A percentile compares a stretch with the other conserved stretches of the same genome.
Evolutionary conservation across 768 basidiomycete species (phyloP).

Genomic region (Candolleomyces efflorescens): DNA sequence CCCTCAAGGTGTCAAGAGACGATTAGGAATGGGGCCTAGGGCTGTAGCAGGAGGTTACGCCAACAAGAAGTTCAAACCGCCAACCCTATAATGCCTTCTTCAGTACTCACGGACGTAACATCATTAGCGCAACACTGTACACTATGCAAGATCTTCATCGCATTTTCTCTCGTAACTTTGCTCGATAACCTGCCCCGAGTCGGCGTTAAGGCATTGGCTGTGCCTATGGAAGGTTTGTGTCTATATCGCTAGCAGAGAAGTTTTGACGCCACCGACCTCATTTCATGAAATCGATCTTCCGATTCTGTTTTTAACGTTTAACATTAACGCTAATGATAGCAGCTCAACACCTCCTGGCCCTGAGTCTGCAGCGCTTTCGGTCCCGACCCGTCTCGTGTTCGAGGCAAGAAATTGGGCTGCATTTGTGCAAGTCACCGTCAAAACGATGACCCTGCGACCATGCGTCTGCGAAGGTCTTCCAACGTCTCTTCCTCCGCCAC

Average conservation of each 20-base stretch:
- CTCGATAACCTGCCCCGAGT: background rate
- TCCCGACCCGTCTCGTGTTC: no score
- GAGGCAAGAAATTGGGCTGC: no score
- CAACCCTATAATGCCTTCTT: constrained; percentile 15
- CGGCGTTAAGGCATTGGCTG: background rate
- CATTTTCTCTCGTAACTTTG: background rate
- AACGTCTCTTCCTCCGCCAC: no score
- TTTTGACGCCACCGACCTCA: background rate
- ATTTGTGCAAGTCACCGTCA: no score
- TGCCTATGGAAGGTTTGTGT: background rate
- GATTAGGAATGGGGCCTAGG: constrained; percentile 58
- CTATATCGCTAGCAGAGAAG: background rate
- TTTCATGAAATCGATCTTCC: background rate
- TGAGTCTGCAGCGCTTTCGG: no score
- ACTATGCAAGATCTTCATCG: background rate
- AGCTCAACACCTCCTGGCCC: no score
- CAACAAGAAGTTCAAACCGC: constrained; percentile 72
- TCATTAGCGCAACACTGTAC: background rate
- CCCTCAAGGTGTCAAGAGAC: constrained; percentile 40
- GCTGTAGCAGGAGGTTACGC: constrained; percentile 40
- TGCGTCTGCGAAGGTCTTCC: no score
- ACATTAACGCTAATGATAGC: no score
- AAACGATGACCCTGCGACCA: no score
- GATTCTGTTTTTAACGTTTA: no score
- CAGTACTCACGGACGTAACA: background rate